These are phyloP conservation scores for Dryas alaskensis DNA, from an alignment of 306 rosid genomes.

Conservation along the genomic window DNA sequence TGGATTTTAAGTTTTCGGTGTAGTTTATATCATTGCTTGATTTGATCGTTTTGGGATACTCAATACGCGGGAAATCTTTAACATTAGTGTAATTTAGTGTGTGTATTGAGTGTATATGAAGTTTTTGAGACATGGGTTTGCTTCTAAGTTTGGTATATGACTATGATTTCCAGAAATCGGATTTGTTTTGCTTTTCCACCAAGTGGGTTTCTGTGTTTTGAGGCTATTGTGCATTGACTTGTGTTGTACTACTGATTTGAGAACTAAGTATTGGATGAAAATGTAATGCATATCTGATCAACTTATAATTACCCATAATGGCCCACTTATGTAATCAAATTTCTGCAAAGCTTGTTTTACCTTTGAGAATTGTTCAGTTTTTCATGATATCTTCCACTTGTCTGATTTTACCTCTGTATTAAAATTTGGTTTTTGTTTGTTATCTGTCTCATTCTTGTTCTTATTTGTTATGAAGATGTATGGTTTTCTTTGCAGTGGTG, in stretches of 20 bases:
- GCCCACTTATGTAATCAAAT: neutral
- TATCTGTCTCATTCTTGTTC: neutral
- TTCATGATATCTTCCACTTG: slow-evolving; percentile 7
- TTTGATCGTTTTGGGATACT: slow-evolving; percentile 27
- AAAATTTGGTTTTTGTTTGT: slow-evolving; percentile 7
- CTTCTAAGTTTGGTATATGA: neutral
- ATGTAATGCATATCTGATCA: slow-evolving; percentile 6
- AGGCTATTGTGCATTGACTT: slow-evolving; percentile 20
- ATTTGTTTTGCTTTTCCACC: slow-evolving; percentile 20
- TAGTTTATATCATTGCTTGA: slow-evolving; percentile 13
- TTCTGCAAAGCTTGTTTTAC: neutral
- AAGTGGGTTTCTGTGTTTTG: slow-evolving; percentile 6
- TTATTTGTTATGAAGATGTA: neutral
- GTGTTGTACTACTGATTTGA: slow-evolving; percentile 11
- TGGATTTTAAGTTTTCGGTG: slow-evolving; percentile 15
- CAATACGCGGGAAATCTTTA: neutral
- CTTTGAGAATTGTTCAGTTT: slow-evolving; percentile 2
- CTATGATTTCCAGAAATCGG: slow-evolving; percentile 19
- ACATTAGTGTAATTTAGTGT: slow-evolving; percentile 18
- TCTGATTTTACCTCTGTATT: neutral
- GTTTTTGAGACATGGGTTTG: slow-evolving; percentile 20
- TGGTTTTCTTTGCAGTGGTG: neutral
- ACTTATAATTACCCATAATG: neutral
- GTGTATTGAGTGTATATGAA: slow-evolving; percentile 6
- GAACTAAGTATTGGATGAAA: slow-evolving; percentile 5